These are phyloP conservation scores for Barnettozyma californica DNA, from an alignment of 805 yeast genomes.

Conservation along the genomic window DNA sequence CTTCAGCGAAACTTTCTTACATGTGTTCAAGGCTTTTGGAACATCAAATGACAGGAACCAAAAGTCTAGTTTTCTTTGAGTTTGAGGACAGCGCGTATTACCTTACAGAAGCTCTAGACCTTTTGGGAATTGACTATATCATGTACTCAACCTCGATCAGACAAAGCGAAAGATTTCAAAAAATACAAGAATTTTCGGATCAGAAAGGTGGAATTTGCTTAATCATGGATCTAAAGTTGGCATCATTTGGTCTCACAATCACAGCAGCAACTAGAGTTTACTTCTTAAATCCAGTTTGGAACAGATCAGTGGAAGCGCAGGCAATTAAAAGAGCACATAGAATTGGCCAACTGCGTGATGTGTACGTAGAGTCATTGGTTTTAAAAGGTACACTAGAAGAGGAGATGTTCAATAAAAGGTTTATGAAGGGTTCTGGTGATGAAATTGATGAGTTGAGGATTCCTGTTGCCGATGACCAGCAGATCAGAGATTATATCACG, in stretches of 20 bases:
- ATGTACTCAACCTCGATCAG: constrained; percentile 60
- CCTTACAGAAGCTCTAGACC: constrained; percentile 57
- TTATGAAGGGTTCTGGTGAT: constrained; percentile 3
- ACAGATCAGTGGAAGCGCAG: constrained; percentile 63
- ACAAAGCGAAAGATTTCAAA: constrained; percentile 44
- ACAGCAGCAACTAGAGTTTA: constrained; percentile 64
- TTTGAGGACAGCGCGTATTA: constrained; percentile 69
- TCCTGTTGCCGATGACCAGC: constrained; percentile 52
- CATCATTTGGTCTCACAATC: constrained; percentile 66
- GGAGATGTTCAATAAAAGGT: constrained; percentile 50
- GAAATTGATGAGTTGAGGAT: constrained; percentile 19
- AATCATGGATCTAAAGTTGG: constrained; percentile 62
- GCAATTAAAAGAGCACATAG: constrained; percentile 75
- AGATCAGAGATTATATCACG: constrained; percentile 52
- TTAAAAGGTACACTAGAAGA: constrained; percentile 61
- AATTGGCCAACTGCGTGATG: constrained; percentile 63
- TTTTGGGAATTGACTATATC: constrained; percentile 54
- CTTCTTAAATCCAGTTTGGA: constrained; percentile 72
- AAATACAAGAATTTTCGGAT: constrained; percentile 44
- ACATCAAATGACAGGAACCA: constrained; percentile 40
- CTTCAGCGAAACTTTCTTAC: constrained; percentile 61
- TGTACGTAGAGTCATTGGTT: constrained; percentile 63
- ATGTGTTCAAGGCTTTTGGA: constrained; percentile 49
- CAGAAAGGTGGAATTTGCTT: constrained; percentile 44
- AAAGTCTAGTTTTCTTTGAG: constrained; percentile 63